Percentiles rank a stretch among this genome's conserved stretches.
Evolutionary conservation across 2,329 filamentous ascomycete genomes (phyloP).

Genomic region (Pseudocercospora vitis): DNA sequence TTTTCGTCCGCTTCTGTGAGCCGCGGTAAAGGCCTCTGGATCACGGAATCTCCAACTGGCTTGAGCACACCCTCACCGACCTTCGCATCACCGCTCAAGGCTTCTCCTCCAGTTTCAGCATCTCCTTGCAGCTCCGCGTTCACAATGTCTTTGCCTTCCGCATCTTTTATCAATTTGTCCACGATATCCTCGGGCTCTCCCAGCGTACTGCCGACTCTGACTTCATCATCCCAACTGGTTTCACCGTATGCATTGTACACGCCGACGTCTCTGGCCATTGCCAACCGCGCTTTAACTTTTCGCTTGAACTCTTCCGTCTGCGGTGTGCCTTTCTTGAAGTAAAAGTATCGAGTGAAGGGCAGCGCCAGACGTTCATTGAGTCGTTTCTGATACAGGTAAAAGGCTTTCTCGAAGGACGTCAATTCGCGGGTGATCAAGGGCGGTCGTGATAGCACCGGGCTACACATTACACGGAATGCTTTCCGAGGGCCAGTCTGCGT

Average conservation of each 20-base stretch:
- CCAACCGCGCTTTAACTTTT: constrained; percentile 72
- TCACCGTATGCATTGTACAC: constrained; percentile 73
- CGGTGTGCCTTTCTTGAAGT: constrained; percentile 88
- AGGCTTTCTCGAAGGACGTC: constrained; percentile 85
- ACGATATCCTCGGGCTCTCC: constrained; percentile 64
- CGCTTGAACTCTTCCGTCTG: constrained; percentile 85
- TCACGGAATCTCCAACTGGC: constrained; percentile 33
- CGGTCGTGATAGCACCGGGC: constrained; percentile 82
- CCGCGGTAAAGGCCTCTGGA: constrained; percentile 70
- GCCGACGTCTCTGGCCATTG: constrained; percentile 80
- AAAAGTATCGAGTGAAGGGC: constrained; percentile 87
- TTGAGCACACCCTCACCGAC: constrained; percentile 31
- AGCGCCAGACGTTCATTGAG: constrained; percentile 88
- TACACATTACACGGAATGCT: constrained; percentile 54
- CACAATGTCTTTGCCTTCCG: constrained; percentile 56
- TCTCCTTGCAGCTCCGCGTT: constrained; percentile 50
- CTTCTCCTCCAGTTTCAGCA: constrained; percentile 49
- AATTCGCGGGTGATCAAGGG: constrained; percentile 82
- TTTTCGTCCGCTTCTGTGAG: constrained; percentile 74
- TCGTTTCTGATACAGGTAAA: constrained; percentile 95
- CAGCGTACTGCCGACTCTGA: constrained; percentile 70
- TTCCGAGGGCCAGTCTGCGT: constrained; percentile 50
- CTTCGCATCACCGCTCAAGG: constrained; percentile 36
- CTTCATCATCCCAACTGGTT: constrained; percentile 87
- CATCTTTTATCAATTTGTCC: constrained; percentile 71